Base-by-base conservation (phyloP, 208 protist species). In the Leishmania martiniquensis region DNA sequence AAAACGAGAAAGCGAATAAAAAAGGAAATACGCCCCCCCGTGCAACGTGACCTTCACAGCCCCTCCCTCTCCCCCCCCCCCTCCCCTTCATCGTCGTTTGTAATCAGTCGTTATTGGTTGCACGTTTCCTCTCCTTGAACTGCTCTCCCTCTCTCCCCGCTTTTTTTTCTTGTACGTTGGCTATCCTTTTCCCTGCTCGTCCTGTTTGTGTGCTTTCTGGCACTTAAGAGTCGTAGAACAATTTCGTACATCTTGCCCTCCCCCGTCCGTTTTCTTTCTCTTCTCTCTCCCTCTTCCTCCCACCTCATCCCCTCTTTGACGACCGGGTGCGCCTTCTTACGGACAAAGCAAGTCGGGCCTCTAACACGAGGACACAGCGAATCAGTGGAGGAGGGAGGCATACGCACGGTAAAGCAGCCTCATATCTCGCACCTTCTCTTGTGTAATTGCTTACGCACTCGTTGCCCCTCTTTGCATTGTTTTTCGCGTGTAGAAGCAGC, bases 91-190 rank as follows among this genome's bases (percentile, higher is more conserved):
- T 12, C 17, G 25, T 37, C 57, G 1, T 37, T 32, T 1, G 59
- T 4, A 42, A 39, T 4, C 32, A 13, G 25, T 12, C 59, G 39
- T 65, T 29, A 44, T 57, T 13, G 6, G 34, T 42, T 1, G 22
- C 37, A 51, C 13, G 25, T 54, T 44, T 65, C 59, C 39, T 51
- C 13, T 0, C 4, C 32, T 47, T 17, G 22, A 39, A 10, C 52
- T 9, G n/a, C 52, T 57, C 22, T 57, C 22, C n/a, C 7, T 2
- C 49, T 54, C 49, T 54, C 49, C n/a, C 13, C 52, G 63, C 65
- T 73, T 59, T 72, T 62, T 75, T 42, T 72, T 51, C 2, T 51
- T 34, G 34, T 44, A 29, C 22, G 52, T 25, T 57, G n/a, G n/a
- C n/a, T n/a, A n/a, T n/a, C n/a, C n/a, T 29, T 57, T 57, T 25